Conservation (phyloP, 306 rosid species). For the Sindora glabra region DNA sequence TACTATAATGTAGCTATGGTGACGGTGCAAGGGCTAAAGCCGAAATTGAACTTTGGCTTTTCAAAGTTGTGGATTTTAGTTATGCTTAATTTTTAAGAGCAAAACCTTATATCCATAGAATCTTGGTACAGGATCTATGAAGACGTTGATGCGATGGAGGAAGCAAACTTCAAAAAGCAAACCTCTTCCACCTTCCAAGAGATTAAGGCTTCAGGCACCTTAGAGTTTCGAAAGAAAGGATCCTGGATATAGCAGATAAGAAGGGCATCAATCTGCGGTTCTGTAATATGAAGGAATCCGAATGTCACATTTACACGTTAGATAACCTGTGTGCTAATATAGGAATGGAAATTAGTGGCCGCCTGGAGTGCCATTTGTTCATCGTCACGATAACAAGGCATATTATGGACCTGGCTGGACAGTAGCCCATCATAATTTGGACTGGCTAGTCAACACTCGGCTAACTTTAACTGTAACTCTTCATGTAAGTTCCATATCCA, state of each 20-base stretch:
- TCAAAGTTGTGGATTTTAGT: too few relatives aligned
- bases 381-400: conserved; percentile 97
- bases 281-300: conserved; percentile 94
- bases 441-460: conserved; percentile 72
- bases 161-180: conserved; percentile 74
- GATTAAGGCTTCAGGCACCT: conserved; percentile 97
- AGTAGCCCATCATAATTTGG: conserved; percentile 80
- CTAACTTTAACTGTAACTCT: conserved; percentile 55
- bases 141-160: conserved; percentile 60
- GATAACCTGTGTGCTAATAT: conserved; percentile 91
- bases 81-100: conserved; percentile 84
- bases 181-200: conserved; percentile 97
- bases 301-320: conserved; percentile 61
- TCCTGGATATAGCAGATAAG: conserved; percentile 95
- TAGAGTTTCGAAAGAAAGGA: conserved; percentile 89
- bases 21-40: too few relatives aligned
- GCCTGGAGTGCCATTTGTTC: conserved; percentile 94
- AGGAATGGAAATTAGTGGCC: conserved; percentile 97
- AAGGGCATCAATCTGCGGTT: conserved; percentile 95
- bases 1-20: too few relatives aligned
- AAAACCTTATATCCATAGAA: conserved; percentile 97
- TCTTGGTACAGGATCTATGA: conserved; percentile 99
- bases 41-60: too few relatives aligned
- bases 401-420: conserved; percentile 99
- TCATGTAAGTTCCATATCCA: conserved; percentile 35